A percentile compares a stretch with the other conserved stretches of the same genome.
Conservation (phyloP, 2,329 filamentous ascomycete species). For the Chlorencoelia australis region DNA sequence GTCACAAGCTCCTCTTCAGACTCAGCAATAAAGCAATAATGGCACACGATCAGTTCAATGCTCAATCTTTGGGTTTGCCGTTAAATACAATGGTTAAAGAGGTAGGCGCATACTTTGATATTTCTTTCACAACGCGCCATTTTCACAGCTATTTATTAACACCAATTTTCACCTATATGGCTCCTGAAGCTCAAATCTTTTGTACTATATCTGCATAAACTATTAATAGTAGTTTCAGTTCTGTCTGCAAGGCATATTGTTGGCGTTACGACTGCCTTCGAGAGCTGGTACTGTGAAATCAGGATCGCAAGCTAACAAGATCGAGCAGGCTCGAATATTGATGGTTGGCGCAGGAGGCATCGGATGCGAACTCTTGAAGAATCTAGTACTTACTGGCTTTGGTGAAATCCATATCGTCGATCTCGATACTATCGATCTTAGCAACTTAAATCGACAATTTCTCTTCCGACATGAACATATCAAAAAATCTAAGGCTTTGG, state of each 20-base stretch:
- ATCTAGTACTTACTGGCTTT: slow-evolving; percentile 84
- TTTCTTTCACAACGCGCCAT: too few relatives aligned
- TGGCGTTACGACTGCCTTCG: not conserved
- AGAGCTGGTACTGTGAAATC: slow-evolving; percentile 3
- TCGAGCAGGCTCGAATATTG: slow-evolving; percentile 64
- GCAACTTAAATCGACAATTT: slow-evolving; percentile 95
- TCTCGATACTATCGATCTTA: slow-evolving; percentile 95
- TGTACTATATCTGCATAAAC: too few relatives aligned
- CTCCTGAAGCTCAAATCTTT: too few relatives aligned
- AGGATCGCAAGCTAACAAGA: slow-evolving; percentile 26
- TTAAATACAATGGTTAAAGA: slow-evolving; percentile 59
- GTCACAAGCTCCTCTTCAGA: not conserved
- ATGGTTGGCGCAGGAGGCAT: slow-evolving; percentile 97
- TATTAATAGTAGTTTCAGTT: too few relatives aligned
- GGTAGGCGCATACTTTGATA: slow-evolving; percentile 41
- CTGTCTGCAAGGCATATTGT: not conserved
- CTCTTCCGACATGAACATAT: slow-evolving; percentile 95
- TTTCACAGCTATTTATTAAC: too few relatives aligned
- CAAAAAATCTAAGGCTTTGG: slow-evolving; percentile 90
- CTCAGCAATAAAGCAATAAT: slow-evolving; percentile 10
- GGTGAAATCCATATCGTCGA: slow-evolving; percentile 92
- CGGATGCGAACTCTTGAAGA: slow-evolving; percentile 94
- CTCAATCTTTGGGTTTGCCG: slow-evolving; percentile 56
- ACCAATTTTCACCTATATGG: too few relatives aligned
- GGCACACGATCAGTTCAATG: slow-evolving; percentile 44